phyloP scores from a whole-genome alignment of 495 filamentous ascomycete genomes.

The Aspergillus diversus region DNA sequence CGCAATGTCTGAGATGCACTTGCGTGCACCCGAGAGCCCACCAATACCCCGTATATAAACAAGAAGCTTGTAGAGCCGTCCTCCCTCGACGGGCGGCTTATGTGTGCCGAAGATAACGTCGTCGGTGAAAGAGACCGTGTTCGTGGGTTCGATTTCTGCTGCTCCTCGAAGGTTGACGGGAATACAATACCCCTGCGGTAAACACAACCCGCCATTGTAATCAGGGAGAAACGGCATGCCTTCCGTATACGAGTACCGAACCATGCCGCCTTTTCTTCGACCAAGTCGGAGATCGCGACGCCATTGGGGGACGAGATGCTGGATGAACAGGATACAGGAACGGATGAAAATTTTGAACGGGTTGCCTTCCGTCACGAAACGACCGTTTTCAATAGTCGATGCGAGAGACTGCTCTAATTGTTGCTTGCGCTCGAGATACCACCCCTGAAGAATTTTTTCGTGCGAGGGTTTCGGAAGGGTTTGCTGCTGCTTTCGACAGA shows the following conservation, averaged over 20 bases:
- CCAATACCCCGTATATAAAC: conserved; percentile 22
- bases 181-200: conserved; percentile 41
- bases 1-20: conserved; percentile 18
- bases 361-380: conserved; percentile 34
- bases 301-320: conserved; percentile 38
- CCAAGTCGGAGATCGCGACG: conserved; percentile 33
- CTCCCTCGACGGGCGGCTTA: conserved; percentile 5
- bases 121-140: conserved; percentile 28
- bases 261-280: conserved; percentile 27
- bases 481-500: conserved; percentile 21
- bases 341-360: conserved; percentile 36
- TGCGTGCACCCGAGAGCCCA: conserved; percentile 16
- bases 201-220: conserved; percentile 31
- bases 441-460: conserved; percentile 30
- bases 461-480: conserved; percentile 16
- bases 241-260: conserved; percentile 28
- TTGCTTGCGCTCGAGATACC: conserved; percentile 47
- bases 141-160: background rate
- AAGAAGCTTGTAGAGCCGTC: conserved; percentile 32
- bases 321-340: conserved; percentile 36
- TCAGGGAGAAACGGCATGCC: conserved; percentile 41
- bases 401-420: conserved; percentile 41
- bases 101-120: conserved; percentile 29
- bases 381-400: conserved; percentile 37
- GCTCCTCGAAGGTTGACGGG: background rate